Conservation (phyloP, 768 basidiomycete genomes). For the Suillus cothurnatus region DNA sequence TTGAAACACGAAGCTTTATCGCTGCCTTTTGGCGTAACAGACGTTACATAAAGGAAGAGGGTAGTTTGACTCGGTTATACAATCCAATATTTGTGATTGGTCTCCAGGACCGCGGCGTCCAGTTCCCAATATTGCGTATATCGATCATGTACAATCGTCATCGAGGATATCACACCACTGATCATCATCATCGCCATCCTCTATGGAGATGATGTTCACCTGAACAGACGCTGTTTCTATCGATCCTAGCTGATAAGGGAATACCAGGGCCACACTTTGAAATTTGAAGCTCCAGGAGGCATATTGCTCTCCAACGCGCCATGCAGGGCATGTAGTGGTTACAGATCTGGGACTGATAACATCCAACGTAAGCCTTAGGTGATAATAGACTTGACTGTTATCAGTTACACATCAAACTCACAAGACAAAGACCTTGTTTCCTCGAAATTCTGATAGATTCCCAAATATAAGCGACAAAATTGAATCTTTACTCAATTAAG, state of each 20-base stretch:
- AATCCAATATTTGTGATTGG: too few relatives aligned
- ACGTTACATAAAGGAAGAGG: too few relatives aligned
- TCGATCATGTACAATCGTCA: too few relatives aligned
- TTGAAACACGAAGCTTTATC: too few relatives aligned
- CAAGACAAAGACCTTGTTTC: neutral
- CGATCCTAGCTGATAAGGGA: neutral
- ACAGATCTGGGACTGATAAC: slow-evolving; percentile 5
- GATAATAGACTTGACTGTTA: neutral
- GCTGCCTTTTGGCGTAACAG: too few relatives aligned
- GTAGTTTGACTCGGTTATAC: too few relatives aligned
- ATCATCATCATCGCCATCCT: too few relatives aligned
- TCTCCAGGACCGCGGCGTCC: too few relatives aligned
- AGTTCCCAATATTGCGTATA: too few relatives aligned
- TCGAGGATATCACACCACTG: too few relatives aligned
- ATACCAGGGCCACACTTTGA: neutral
- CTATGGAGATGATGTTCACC: neutral
- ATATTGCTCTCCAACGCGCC: neutral
- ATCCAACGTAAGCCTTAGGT: neutral
- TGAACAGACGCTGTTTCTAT: neutral
- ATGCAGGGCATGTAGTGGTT: neutral
- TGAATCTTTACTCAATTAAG: neutral
- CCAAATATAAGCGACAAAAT: neutral
- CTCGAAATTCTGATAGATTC: slow-evolving; percentile 3
- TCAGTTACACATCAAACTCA: neutral
- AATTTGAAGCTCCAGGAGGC: neutral